Evolutionary conservation across 495 filamentous ascomycete genomes (phyloP), one percentile per base, ranked within the genome.

Genomic region (Penicillium daleae): DNA sequence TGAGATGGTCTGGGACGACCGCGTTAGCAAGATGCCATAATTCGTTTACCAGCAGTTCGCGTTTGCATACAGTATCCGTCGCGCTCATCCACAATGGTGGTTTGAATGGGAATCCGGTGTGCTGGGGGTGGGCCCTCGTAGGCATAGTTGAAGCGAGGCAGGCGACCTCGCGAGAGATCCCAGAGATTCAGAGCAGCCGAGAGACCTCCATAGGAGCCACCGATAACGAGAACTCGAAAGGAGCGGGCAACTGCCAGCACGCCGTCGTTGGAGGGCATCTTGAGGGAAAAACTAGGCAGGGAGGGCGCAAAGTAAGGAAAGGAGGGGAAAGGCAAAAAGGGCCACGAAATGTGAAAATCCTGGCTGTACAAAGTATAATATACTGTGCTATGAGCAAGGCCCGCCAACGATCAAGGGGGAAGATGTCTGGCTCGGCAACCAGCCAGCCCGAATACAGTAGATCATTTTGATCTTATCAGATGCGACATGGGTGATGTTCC

Each of bases 51-150:
- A 32, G 15, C 8, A 22, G n/a, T 44, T 29, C 65, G 27, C 3
- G n/a, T 54, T 31, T 65, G 75, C 73, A 66, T 66, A 90, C 87
- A 90, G 71, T 83, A 90, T 27, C 89, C 89, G 79, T 92, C 89
- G 24, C 86, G 77, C 60, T 90, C 86, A 65, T 92, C 88, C 6
- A 90, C 83, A 9, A 92, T 78, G 10, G 87, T 90, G 50, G 90
- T 85, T 39, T 89, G 77, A 21, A 90, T 65, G 1, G 82, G 77
- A 35, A 86, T 78, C 17, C 73, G 71, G 27, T 71, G 70, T 21
- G 73, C 56, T 7, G 71, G 70, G 7, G 68, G 57, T 15, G 70
- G 67, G 22, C 63, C 63, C 9, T 72, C 63, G 7, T 67, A 56
- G 24, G 68, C 66, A 33, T 60, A 71, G 31, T 73, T 74, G 62